Conservation (phyloP, 768 basidiomycete species). For the Gloeopeniophorella convolvens region DNA sequence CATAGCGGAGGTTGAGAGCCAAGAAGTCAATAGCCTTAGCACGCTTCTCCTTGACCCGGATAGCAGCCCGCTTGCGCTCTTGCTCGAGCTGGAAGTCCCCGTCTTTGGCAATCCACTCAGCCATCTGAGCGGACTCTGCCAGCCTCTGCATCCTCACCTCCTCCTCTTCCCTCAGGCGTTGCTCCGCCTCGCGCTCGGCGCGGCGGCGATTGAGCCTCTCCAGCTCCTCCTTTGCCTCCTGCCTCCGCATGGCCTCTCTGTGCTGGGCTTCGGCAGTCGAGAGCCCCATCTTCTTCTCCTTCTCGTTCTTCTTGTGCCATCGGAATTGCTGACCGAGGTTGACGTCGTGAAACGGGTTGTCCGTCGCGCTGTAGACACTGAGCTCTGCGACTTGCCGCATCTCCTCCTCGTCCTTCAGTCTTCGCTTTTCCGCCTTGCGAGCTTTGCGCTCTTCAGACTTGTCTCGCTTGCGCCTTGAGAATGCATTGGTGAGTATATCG, state of each 20-base stretch:
- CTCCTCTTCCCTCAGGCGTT: conserved; percentile 85
- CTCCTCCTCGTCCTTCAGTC: conserved; percentile 80
- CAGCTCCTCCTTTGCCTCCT: conserved; percentile 93
- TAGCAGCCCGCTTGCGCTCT: conserved; percentile 82
- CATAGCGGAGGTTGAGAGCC: conserved; percentile 92
- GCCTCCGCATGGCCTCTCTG: conserved; percentile 70
- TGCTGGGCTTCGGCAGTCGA: conserved; percentile 70
- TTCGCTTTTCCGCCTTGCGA: conserved; percentile 83
- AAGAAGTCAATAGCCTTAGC: conserved; percentile 99
- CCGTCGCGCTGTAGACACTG: conserved; percentile 91
- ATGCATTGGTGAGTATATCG: neutral
- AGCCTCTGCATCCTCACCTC: conserved; percentile 81
- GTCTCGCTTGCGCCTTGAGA: conserved; percentile 67
- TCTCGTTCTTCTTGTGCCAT: conserved; percentile 98
- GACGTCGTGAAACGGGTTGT: conserved; percentile 98
- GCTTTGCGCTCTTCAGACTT: conserved; percentile 82
- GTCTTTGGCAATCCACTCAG: conserved; percentile 95
- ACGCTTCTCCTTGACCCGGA: conserved; percentile 91
- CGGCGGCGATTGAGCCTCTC: conserved; percentile 85
- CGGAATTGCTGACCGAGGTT: conserved; percentile 95
- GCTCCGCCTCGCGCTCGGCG: conserved; percentile 89
- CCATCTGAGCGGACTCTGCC: conserved; percentile 95
- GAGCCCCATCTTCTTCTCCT: conserved; percentile 86
- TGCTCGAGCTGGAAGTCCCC: conserved; percentile 97
- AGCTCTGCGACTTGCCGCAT: conserved; percentile 89